Percentiles rank a stretch among this genome's conserved stretches.
Evolutionary conservation across 768 basidiomycete genomes (phyloP).

Genomic region (Auriscalpium microsporum): DNA sequence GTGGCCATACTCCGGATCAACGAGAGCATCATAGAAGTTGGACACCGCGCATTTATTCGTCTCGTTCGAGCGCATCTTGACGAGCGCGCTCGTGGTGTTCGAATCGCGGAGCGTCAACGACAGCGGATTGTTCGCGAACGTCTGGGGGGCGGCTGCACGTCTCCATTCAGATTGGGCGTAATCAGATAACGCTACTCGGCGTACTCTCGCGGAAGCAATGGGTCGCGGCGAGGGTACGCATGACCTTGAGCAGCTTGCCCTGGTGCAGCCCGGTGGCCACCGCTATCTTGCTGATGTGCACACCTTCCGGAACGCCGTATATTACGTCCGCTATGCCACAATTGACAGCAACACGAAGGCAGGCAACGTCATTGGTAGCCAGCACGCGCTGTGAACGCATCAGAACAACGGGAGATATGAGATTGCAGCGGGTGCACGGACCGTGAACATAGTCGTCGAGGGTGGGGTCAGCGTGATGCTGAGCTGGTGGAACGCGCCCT

Average conservation of each 20-base stretch:
- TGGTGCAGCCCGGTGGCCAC: constrained; percentile 18
- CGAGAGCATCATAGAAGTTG: constrained; percentile 19
- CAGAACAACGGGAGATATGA: too few relatives aligned
- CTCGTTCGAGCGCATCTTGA: neutral
- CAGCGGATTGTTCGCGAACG: constrained; percentile 28
- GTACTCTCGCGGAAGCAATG: constrained; percentile 25
- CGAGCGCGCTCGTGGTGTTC: neutral
- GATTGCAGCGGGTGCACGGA: neutral
- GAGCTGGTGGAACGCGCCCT: neutral
- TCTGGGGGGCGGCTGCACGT: constrained; percentile 8
- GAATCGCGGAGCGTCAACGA: constrained; percentile 20
- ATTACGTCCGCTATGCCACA: constrained; percentile 23
- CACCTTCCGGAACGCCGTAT: constrained; percentile 19
- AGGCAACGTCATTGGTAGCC: constrained; percentile 20
- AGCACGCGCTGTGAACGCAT: neutral
- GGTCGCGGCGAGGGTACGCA: constrained; percentile 23
- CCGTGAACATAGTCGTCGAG: neutral
- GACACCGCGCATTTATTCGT: neutral
- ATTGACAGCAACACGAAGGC: constrained; percentile 18
- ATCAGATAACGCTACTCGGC: neutral
- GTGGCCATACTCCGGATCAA: constrained; percentile 18
- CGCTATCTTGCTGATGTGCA: constrained; percentile 21
- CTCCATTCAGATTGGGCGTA: neutral
- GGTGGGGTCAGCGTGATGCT: neutral
- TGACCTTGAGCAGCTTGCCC: constrained; percentile 22